A percentile compares a stretch with the other conserved stretches of the same genome.
Evolutionary conservation across 176 grass and related monocot species (phyloP).

Genomic region (Juncus effusus): DNA sequence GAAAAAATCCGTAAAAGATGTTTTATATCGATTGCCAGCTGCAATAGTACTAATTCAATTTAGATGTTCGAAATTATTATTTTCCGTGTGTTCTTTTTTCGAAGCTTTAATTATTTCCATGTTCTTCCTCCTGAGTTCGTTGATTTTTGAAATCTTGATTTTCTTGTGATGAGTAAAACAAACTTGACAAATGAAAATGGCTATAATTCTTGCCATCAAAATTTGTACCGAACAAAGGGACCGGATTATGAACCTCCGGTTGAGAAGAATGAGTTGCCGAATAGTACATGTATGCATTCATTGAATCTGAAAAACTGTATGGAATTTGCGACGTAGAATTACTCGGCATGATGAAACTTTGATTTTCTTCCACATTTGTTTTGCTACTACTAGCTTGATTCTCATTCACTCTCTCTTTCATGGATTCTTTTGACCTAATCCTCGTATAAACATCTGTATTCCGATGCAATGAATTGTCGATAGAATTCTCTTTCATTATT

Average conservation of each 20-base stretch:
- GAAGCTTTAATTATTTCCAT: not conserved
- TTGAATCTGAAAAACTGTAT: slow-evolving; percentile 15
- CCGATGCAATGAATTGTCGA: slow-evolving; percentile 12
- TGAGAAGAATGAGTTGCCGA: slow-evolving; percentile 13
- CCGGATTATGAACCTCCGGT: slow-evolving; percentile 14
- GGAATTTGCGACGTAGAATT: slow-evolving; percentile 15
- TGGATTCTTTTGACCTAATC: slow-evolving; percentile 3
- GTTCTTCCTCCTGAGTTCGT: slow-evolving; percentile 8
- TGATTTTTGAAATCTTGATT: slow-evolving; percentile 18
- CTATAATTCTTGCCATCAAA: slow-evolving; percentile 20
- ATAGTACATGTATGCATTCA: slow-evolving; percentile 9
- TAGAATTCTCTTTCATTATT: slow-evolving; percentile 9
- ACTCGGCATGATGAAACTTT: slow-evolving; percentile 13
- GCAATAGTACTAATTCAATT: not conserved
- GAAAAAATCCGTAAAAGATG: not conserved
- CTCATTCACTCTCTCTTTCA: not conserved
- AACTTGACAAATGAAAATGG: slow-evolving; percentile 16
- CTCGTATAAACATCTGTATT: slow-evolving; percentile 22
- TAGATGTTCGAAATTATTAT: not conserved
- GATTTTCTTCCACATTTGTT: not conserved
- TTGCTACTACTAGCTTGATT: slow-evolving; percentile 16
- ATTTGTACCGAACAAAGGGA: slow-evolving; percentile 10
- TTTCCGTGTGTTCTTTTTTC: slow-evolving; percentile 8
- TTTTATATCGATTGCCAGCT: not conserved
- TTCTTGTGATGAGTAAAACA: not conserved